Evolutionary conservation across 2,329 filamentous ascomycete genomes (phyloP), one percentile per base, ranked within the genome.

Genomic region (Trichoderma breve): DNA sequence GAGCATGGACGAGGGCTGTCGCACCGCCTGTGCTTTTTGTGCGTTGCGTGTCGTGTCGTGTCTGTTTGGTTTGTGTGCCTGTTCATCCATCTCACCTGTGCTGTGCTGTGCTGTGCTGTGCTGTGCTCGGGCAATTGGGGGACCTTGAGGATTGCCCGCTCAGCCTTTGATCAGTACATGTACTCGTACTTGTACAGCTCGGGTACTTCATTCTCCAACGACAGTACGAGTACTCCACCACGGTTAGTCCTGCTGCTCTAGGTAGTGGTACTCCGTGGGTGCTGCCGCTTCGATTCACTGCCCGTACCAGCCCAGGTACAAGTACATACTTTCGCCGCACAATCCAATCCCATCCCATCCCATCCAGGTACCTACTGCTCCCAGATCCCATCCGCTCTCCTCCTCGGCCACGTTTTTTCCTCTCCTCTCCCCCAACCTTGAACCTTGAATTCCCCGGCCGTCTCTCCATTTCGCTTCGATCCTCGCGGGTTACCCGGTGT

Each of bases 381-480:
- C 57, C 30, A 60, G 30, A 34, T 58, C 55, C 55, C 55, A 58
- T 58, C 55, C 28, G 55, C 36, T 39, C 28, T 30, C 32, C 57
- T 34, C 57, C 55, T 58, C 55, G 55, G 55, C 55, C 55, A 32
- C 55, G 55, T 32, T 58, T 60, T 47, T 32, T n/a, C 24, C 21
- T 24, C 55, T 60, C 34, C 24, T 47, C 65, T 34, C 57, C 57
- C 28, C n/a, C 28, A 60, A 18, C 36, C 65, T 24, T 55, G 32
- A 60, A n/a, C 36, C 36, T 47, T 69, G 39, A 43, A 53, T 70
- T 43, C 60, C 68, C 60, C 58, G 57, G 28, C 68, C 60, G 30
- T n/a, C 58, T 65, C 58, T 70, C 60, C 39, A 65, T 70, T 60
- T 70, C 60, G 39, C 64, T 70, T 36, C 60, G 30, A 65, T 63